Evolutionary conservation across 2,329 filamentous ascomycete genomes (phyloP).

Genomic region (Calonectria montana): DNA sequence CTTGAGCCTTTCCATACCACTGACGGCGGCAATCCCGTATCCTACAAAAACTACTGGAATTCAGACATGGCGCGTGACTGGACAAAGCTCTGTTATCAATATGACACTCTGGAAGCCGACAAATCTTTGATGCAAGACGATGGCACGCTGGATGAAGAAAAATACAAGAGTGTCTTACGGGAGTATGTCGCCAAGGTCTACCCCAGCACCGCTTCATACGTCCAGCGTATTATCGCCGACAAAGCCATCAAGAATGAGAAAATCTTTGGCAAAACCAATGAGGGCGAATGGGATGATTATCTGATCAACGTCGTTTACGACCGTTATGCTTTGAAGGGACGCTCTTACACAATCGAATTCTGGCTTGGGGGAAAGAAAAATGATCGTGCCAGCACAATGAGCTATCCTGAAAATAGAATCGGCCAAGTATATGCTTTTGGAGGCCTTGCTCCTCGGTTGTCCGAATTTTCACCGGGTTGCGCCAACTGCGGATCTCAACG

Average conservation of each 20-base stretch:
- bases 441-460: not conserved
- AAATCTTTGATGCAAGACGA: not conserved
- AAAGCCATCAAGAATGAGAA: not conserved
- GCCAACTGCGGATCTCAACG: slow-evolving; percentile 4
- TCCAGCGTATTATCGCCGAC: not conserved
- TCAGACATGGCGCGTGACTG: slow-evolving; percentile 1
- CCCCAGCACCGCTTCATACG: not conserved
- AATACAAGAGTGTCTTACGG: not conserved
- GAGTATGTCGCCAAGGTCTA: not conserved
- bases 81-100: slow-evolving; percentile 9
- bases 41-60: slow-evolving; percentile 29
- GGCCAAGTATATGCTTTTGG: slow-evolving; percentile 15
- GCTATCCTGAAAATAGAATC: slow-evolving; percentile 1
- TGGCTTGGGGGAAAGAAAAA: slow-evolving; percentile 16
- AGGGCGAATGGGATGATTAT: not conserved
- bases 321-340: slow-evolving; percentile 15
- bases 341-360: slow-evolving; percentile 27
- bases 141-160: not conserved
- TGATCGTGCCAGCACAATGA: slow-evolving; percentile 2
- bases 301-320: not conserved
- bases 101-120: not conserved
- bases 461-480: not conserved
- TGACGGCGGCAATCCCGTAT: not conserved
- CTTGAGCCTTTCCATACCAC: slow-evolving; percentile 22
- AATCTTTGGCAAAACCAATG: not conserved